Percentiles rank a stretch among this genome's conserved stretches.
Evolutionary conservation across 2,329 filamentous ascomycete genomes (phyloP).

Genomic region (Apiospora koreana): DNA sequence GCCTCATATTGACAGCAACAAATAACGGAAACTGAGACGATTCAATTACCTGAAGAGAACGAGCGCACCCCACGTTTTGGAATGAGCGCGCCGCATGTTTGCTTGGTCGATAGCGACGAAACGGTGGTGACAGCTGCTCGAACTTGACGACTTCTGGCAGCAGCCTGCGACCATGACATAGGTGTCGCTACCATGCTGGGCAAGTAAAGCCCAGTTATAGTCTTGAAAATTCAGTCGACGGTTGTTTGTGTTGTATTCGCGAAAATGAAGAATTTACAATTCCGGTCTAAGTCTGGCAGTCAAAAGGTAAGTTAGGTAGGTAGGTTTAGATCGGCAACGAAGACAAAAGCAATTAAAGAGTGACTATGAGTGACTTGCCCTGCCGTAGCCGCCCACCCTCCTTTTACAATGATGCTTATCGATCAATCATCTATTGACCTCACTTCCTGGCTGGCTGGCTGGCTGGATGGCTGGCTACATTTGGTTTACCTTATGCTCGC

Average conservation of each 20-base stretch:
- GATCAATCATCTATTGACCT: background rate
- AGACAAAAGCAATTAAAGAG: background rate
- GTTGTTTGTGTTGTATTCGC: background rate
- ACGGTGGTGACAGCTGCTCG: background rate
- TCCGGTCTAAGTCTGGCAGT: background rate
- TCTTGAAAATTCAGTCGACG: background rate
- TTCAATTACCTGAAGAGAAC: conserved; percentile 1
- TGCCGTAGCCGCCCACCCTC: background rate
- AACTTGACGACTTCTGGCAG: background rate
- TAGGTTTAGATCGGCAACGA: background rate
- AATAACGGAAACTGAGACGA: background rate
- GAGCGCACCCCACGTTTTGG: background rate
- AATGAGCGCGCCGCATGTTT: background rate
- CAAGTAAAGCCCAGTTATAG: background rate
- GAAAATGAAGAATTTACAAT: background rate
- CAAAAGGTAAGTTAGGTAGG: background rate
- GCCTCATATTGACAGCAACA: background rate
- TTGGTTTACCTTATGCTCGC: background rate
- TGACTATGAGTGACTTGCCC: too few relatives aligned
- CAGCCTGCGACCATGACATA: background rate
- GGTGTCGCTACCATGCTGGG: background rate
- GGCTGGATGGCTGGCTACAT: too few relatives aligned
- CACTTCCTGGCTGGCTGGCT: too few relatives aligned
- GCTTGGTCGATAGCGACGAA: background rate
- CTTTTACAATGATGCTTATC: background rate